Evolutionary conservation across 176 grass and related monocot genomes (phyloP).

Genomic region (maize (Zea mays)): DNA sequence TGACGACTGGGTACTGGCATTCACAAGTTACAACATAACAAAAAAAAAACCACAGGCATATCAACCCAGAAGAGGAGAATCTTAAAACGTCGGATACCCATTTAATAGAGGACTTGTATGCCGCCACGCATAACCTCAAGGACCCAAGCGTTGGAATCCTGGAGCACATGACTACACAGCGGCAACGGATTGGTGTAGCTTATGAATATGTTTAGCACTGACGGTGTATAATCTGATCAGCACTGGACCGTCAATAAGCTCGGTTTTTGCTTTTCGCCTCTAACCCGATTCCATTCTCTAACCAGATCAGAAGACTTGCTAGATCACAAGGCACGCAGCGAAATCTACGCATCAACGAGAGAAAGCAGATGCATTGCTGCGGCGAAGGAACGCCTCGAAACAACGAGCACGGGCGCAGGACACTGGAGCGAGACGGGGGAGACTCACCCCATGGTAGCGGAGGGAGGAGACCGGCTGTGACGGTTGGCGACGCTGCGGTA

Average conservation of each 20-base stretch:
- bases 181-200: conserved; percentile 46
- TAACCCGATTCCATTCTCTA: background rate
- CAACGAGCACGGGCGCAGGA: background rate
- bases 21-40: background rate
- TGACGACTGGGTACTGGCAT: background rate
- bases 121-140: conserved; percentile 37
- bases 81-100: background rate
- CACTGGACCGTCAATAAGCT: conserved; percentile 58
- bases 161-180: background rate
- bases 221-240: conserved; percentile 48
- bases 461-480: conserved; percentile 4
- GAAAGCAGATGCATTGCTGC: background rate
- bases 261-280: background rate
- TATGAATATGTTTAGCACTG: conserved; percentile 58
- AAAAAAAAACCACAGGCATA: background rate
- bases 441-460: conserved; percentile 52
- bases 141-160: conserved; percentile 12
- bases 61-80: background rate
- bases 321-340: background rate
- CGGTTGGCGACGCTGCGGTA: background rate
- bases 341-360: background rate
- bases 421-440: background rate
- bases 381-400: background rate
- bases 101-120: background rate
- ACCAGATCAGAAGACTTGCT: background rate